These are phyloP conservation scores for Lunasporangiospora selenospora DNA, from an alignment of 192 early-diverging fungal species.

Conservation along the genomic window DNA sequence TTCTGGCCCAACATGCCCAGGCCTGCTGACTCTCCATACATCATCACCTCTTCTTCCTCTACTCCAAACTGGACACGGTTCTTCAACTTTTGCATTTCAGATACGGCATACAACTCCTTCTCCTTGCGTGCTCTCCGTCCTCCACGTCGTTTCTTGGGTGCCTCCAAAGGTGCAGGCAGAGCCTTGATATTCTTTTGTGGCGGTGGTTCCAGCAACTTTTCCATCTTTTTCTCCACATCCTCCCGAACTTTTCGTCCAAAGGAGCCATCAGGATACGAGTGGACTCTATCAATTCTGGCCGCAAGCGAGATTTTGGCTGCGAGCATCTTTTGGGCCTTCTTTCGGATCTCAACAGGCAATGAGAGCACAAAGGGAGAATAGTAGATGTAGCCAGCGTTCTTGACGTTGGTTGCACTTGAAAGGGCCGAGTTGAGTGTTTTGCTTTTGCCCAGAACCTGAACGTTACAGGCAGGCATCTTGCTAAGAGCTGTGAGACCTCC, in stretches of 20 bases:
- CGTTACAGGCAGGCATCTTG: slow-evolving; percentile 92
- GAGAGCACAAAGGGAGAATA: slow-evolving; percentile 73
- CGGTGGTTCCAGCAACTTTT: slow-evolving; percentile 85
- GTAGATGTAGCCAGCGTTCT: slow-evolving; percentile 85
- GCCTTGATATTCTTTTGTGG: slow-evolving; percentile 88
- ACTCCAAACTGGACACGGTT: slow-evolving; percentile 94
- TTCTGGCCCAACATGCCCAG: slow-evolving; percentile 85
- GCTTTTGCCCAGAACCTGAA: slow-evolving; percentile 63
- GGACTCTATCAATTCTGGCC: slow-evolving; percentile 83
- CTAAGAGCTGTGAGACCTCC: slow-evolving; percentile 87
- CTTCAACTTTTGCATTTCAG: slow-evolving; percentile 88
- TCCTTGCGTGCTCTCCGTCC: slow-evolving; percentile 86
- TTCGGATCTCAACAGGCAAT: slow-evolving; percentile 76
- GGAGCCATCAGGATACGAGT: slow-evolving; percentile 74
- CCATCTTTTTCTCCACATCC: slow-evolving; percentile 88
- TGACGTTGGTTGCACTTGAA: slow-evolving; percentile 66
- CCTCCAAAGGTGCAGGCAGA: slow-evolving; percentile 91
- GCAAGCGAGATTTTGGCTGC: slow-evolving; percentile 87
- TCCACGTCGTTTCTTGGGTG: slow-evolving; percentile 86
- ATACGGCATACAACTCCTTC: slow-evolving; percentile 83
- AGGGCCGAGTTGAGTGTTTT: slow-evolving; percentile 61
- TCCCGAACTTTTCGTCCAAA: slow-evolving; percentile 73
- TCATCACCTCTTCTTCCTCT: slow-evolving; percentile 88
- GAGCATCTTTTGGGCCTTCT: slow-evolving; percentile 81
- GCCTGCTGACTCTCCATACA: slow-evolving; percentile 86